A percentile compares a stretch with the other conserved stretches of the same genome.
Evolutionary conservation across 192 early-diverging fungal species (phyloP).

Genomic region (Podila minutissima): DNA sequence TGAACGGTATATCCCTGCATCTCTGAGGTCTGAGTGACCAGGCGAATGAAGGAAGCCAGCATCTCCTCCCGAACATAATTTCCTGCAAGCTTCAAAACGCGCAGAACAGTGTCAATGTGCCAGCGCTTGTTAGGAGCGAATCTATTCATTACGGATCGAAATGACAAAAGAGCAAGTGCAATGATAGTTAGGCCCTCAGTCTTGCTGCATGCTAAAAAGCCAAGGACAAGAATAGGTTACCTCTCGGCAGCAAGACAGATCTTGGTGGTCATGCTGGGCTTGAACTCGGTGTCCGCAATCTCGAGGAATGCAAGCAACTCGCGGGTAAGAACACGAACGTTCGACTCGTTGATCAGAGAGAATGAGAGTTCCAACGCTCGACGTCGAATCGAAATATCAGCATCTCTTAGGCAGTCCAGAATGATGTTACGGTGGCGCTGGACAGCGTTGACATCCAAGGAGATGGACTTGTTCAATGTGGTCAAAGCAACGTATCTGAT

Average conservation of each 20-base stretch:
- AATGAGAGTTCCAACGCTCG: conserved; percentile 96
- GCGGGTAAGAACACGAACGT: conserved; percentile 91
- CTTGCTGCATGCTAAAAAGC: not conserved
- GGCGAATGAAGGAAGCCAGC: conserved; percentile 87
- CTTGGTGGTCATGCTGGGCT: conserved; percentile 89
- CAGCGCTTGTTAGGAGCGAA: conserved; percentile 96
- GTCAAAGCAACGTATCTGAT: conserved; percentile 94
- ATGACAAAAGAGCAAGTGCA: not conserved
- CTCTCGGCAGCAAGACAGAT: conserved; percentile 93
- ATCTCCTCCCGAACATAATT: conserved; percentile 80
- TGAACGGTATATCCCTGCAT: conserved; percentile 93
- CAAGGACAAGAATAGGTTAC: conserved; percentile 11
- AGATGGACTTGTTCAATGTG: conserved; percentile 92
- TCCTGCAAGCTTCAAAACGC: conserved; percentile 83
- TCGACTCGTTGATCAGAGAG: conserved; percentile 93
- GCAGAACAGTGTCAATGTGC: conserved; percentile 95
- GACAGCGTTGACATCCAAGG: conserved; percentile 91
- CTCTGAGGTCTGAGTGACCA: conserved; percentile 79
- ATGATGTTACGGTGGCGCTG: conserved; percentile 98
- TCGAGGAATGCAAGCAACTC: conserved; percentile 96
- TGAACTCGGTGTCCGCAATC: conserved; percentile 89
- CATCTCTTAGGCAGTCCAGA: conserved; percentile 93
- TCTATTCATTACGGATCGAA: conserved; percentile 16
- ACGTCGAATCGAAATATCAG: conserved; percentile 95
- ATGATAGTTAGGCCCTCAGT: not conserved